A percentile compares a stretch with the other conserved stretches of the same genome.
Conservation (phyloP, 441 rosid genomes). For the Populus hybrid region DNA sequence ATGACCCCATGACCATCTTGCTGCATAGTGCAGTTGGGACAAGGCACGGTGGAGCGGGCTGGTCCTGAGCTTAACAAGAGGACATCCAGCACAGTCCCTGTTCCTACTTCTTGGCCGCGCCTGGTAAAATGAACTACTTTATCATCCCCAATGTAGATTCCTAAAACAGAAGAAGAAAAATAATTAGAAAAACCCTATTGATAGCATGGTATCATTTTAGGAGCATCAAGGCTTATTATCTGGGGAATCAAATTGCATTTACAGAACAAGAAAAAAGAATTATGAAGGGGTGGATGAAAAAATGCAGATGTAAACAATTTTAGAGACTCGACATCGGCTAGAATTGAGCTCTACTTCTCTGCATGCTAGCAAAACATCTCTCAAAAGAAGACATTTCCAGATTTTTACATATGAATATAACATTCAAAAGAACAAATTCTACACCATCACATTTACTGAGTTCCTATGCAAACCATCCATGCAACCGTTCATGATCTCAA, state of each 20-base stretch:
- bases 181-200: background rate
- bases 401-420: background rate
- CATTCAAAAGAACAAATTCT: background rate
- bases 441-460: background rate
- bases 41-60: constrained; percentile 41
- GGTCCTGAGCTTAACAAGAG: constrained; percentile 72
- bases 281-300: background rate
- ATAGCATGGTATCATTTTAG: background rate
- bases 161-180: constrained; percentile 26
- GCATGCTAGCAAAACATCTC: too few species aligned
- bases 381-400: background rate
- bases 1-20: constrained; percentile 64
- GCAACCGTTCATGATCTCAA: background rate
- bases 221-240: background rate
- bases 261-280: too few species aligned
- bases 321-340: background rate
- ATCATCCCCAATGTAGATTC: constrained; percentile 78
- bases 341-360: background rate
- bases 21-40: constrained; percentile 56
- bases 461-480: background rate
- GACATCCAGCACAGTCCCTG: constrained; percentile 71
- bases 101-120: constrained; percentile 86
- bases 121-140: constrained; percentile 84
- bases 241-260: background rate
- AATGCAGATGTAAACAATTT: background rate